These are phyloP conservation scores for Aspergillus sp. DNA, from an alignment of 2,329 filamentous ascomycete species.

Conservation along the genomic window DNA sequence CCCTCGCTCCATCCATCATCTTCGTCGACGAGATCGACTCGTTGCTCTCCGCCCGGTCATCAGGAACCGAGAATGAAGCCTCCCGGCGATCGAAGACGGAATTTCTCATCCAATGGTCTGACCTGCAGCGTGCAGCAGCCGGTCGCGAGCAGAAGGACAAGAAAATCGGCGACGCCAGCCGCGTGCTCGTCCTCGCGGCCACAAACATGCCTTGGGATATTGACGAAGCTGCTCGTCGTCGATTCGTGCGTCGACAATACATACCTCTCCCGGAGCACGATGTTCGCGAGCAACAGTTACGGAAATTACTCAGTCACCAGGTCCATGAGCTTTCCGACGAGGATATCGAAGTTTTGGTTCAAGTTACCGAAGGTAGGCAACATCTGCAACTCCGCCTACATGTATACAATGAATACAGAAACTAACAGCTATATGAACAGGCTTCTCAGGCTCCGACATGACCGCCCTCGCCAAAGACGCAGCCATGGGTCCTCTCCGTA, in stretches of 20 bases:
- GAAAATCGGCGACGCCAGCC: conserved; percentile 75
- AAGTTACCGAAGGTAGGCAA: conserved; percentile 72
- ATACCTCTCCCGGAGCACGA: conserved; percentile 87
- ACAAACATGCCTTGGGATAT: conserved; percentile 98
- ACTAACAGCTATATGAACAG: conserved; percentile 48
- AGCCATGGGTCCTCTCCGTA: conserved; percentile 91
- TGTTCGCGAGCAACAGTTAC: conserved; percentile 76
- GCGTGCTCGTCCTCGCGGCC: conserved; percentile 89
- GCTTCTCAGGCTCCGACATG: conserved; percentile 97
- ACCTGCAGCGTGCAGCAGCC: conserved; percentile 86
- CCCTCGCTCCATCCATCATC: conserved; percentile 89
- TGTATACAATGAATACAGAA: neutral
- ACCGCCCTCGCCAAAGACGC: conserved; percentile 96
- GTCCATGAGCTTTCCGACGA: conserved; percentile 73
- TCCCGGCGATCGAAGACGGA: conserved; percentile 95
- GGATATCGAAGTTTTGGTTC: conserved; percentile 75
- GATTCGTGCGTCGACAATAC: conserved; percentile 92
- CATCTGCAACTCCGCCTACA: neutral
- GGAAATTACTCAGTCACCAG: conserved; percentile 79
- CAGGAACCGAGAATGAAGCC: conserved; percentile 81
- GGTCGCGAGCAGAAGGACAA: conserved; percentile 67
- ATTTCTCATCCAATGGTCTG: conserved; percentile 96
- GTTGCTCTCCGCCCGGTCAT: conserved; percentile 78
- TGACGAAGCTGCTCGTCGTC: conserved; percentile 85
- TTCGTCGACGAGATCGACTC: conserved; percentile 99